These are phyloP conservation scores for Dorcoceras hygrometricum DNA, from an alignment of 257 asterid species.

Conservation along the genomic window DNA sequence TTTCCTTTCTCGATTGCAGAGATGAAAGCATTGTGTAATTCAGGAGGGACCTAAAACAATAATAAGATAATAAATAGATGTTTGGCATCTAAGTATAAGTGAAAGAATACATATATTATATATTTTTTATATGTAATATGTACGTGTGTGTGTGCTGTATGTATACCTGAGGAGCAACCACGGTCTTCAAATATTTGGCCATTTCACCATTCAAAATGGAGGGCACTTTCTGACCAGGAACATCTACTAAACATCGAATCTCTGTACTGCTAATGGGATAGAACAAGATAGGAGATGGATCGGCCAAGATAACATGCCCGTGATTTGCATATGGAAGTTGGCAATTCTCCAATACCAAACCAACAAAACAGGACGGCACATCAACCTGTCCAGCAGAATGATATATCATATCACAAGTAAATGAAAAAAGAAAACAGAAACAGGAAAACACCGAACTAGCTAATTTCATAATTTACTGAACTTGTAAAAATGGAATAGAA, in stretches of 20 bases:
- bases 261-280: conserved; percentile 48
- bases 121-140: too few relatives aligned
- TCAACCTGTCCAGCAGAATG: conserved; percentile 36
- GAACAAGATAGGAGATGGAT: conserved; percentile 49
- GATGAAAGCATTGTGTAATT: conserved; percentile 35
- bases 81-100: too few relatives aligned
- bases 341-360: conserved; percentile 44
- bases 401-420: neutral
- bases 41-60: conserved; percentile 36
- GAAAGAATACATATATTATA: too few relatives aligned
- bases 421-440: neutral
- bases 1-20: conserved; percentile 42
- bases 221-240: conserved; percentile 54
- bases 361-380: conserved; percentile 46
- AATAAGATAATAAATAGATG: neutral
- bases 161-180: conserved; percentile 47
- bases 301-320: conserved; percentile 47
- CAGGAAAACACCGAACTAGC: neutral
- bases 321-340: conserved; percentile 39
- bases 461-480: neutral
- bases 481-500: neutral
- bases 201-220: conserved; percentile 44
- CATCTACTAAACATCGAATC: conserved; percentile 49
- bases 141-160: neutral
- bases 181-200: conserved; percentile 42